Evolutionary conservation across 208 protist species (phyloP), one percentile per base, ranked within the genome.

Genomic region (Acanthamoeba culbertsoni): DNA sequence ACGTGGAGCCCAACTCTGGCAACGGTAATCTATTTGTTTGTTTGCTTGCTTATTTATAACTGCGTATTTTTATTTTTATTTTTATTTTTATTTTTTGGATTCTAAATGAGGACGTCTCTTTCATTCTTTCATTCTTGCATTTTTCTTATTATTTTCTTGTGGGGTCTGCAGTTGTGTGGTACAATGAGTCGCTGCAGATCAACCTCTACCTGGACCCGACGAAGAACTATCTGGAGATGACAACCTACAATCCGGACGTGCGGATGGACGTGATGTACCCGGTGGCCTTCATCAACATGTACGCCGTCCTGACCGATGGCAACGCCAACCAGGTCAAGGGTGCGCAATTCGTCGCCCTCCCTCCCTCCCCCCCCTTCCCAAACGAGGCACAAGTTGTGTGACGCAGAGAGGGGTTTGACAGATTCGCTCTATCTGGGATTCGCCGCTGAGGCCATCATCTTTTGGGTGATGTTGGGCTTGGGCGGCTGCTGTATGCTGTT

Each of bases 191-290:
- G 6, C 55, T 92, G 1, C 86, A 92, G 59, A 92, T 92, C 62
- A 92, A 92, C 33, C 46, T 92, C 26, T 92, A 92, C 26, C 33
- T 92, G 86, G 86, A 92, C 57, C 86, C 86, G 23, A 46, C 86
- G 20, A 92, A 92, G 86, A 37, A 7, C 55, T 92, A 92, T 28
- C 73, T 92, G 37, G 10, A 92, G 53, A 88, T 88, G 79, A 88
- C 79, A 51, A 46, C 40, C 48, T 75, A 43, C 33, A 92, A 92
- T 31, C 59, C 57, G 35, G 2, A 45, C 0, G 68, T 79, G 3
- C 59, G 59, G 23, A 45, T 92, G 86, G 86, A 92, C 28, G 86
- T 92, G 7, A 92, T 92, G 26, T 48, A 75, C 57, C 86, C 86
- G n/a, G 57, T 92, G 40, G 40, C 48, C 28, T 53, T 53, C 86